Conservation (phyloP, 2,329 filamentous ascomycete genomes). For the Talaromyces rugulosus region DNA sequence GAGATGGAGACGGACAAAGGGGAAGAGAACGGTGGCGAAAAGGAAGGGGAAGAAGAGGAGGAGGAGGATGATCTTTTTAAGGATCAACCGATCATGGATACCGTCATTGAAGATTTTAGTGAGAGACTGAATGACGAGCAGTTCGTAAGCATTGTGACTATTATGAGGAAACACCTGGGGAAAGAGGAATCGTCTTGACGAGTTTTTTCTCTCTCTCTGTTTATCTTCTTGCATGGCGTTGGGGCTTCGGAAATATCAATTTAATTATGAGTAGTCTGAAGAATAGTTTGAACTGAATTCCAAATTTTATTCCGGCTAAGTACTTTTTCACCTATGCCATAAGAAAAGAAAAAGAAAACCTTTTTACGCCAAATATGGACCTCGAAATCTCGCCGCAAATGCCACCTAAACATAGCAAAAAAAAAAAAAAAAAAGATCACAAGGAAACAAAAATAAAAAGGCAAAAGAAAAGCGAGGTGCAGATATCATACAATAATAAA, state of each 20-base stretch:
- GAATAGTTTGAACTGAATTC: neutral
- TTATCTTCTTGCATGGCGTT: constrained; percentile 8
- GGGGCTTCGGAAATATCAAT: neutral
- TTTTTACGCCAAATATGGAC: constrained; percentile 10
- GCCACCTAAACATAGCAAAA: constrained; percentile 26
- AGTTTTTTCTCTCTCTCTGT: neutral
- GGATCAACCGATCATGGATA: constrained; percentile 34
- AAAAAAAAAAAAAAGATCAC: constrained; percentile 30
- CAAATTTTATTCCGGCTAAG: constrained; percentile 1
- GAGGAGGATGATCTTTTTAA: constrained; percentile 29
- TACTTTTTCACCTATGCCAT: constrained; percentile 7
- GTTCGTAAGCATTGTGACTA: constrained; percentile 33
- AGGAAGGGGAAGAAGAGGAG: constrained; percentile 15
- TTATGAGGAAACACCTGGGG: constrained; percentile 23
- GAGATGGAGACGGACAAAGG: neutral
- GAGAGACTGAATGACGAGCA: constrained; percentile 31
- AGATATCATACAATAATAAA: constrained; percentile 42
- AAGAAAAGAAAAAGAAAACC: constrained; percentile 9
- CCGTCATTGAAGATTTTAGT: constrained; percentile 41
- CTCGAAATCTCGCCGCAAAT: constrained; percentile 23
- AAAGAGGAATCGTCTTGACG: neutral
- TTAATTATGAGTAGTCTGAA: neutral
- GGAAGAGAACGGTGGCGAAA: neutral
- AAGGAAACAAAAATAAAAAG: constrained; percentile 24
- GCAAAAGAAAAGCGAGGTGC: constrained; percentile 25